Evolutionary conservation across 495 filamentous ascomycete genomes (phyloP), one percentile per base, ranked within the genome.

Genomic region (Lichenothelia convexa): DNA sequence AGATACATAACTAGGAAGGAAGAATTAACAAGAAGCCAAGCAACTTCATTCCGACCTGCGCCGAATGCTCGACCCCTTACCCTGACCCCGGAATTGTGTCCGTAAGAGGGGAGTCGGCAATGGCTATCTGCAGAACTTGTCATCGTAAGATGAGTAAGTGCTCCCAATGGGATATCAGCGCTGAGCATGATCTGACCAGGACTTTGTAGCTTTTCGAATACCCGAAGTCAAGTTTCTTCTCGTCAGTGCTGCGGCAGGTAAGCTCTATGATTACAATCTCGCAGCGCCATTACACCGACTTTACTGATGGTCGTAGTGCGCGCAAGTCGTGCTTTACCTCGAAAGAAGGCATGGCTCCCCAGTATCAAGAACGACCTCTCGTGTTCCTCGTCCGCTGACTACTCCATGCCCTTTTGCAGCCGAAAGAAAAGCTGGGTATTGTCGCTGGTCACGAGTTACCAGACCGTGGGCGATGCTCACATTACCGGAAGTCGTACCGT

Each of bases 41-140:
- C 54, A 71, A 70, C 29, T 91, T 92, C 58, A 60, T 82, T 26
- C 83, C 85, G 8, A 85, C 82, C 4, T 93, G 85, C 55, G 63
- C 70, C 0, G 64, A 69, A 49, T 93, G 85, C 56, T 92, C 85
- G 4, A 78, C 75, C 2, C 44, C 71, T 0, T 68, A 73, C 39
- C 65, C 73, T 16, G 48, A 54, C 3, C 69, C 71, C 1, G 80
- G 80, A 3, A 59, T 93, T 22, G 59, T 65, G 21, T 66, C 75
- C 13, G 79, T 91, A 1, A 70, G 76, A 17, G 82, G 79, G 22
- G 80, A 91, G 32, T 71, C 76, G 21, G 66, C 75, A 0, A 76
- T 72, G 54, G 81, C 82, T 33, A 67, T 78, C 18, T 93, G 85
- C 57, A 69, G 81, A 9, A 65, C 78, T 44, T 93, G 85, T 50